Evolutionary conservation across 805 yeast genomes (phyloP).

Genomic region (Martiniozyma abietophila): DNA sequence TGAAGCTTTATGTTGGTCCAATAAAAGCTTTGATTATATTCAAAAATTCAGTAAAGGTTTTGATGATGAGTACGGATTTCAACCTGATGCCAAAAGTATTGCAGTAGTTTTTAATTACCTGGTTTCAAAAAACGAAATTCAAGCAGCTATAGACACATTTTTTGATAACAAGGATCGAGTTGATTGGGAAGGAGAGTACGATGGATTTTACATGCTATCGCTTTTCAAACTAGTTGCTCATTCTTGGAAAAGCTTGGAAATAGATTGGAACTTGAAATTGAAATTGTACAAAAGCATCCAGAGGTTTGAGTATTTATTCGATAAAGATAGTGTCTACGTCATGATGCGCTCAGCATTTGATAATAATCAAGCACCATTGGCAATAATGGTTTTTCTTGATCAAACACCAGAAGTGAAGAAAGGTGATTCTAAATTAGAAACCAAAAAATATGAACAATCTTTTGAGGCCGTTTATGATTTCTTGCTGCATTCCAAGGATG

Average conservation of each 20-base stretch:
- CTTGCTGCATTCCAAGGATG: constrained; percentile 5
- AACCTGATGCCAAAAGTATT: constrained; percentile 29
- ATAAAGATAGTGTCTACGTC: constrained; percentile 30
- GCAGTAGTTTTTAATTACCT: constrained; percentile 27
- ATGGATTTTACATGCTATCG: constrained; percentile 21
- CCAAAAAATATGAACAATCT: constrained; percentile 13
- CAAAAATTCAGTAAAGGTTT: constrained; percentile 23
- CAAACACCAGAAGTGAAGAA: constrained; percentile 18
- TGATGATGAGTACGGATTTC: constrained; percentile 23
- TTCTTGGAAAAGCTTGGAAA: constrained; percentile 15
- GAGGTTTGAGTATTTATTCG: constrained; percentile 29
- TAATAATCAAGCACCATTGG: constrained; percentile 9
- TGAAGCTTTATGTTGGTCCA: constrained; percentile 22
- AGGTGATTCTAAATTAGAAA: constrained; percentile 27
- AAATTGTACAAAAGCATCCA: constrained; percentile 34
- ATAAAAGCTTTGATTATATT: constrained; percentile 20
- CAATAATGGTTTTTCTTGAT: constrained; percentile 12
- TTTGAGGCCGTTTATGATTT: constrained; percentile 14
- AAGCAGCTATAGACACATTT: constrained; percentile 9
- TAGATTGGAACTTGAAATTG: constrained; percentile 15
- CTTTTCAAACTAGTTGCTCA: constrained; percentile 20
- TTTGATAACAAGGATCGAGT: constrained; percentile 26
- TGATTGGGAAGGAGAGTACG: constrained; percentile 33
- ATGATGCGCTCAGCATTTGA: constrained; percentile 22
- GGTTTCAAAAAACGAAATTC: constrained; percentile 1